Evolutionary conservation across 371 early-diverging fungal species (phyloP), one percentile per base, ranked within the genome.

Genomic region (Phascolomyces articulosus): DNA sequence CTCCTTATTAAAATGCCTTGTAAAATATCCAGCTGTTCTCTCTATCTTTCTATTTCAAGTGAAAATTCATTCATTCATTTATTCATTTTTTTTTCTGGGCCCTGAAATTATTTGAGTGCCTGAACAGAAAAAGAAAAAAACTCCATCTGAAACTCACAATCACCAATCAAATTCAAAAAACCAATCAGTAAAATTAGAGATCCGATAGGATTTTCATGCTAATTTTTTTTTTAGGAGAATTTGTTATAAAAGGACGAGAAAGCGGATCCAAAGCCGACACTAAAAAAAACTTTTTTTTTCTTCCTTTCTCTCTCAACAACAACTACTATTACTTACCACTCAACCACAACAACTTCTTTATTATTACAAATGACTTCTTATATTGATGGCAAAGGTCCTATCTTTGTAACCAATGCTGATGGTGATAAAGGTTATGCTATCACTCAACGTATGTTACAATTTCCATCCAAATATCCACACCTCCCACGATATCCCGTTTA

Each of bases 391-490:
- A 80, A 76, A 58, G 79, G 82, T 18, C 71, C 77, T 26, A 82
- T 82, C 56, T 82, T 77, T 62, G 79, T 82, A 8, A 74, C 82
- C 40, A 77, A 79, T 34, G 69, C 82, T 23, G 82, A 82, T 63
- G 79, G 82, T 23, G 75, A 79, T 54, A 82, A 82, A 61, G 82
- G 82, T 21, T 67, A 71, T 51, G 74, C 75, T 29, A 75, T 82
- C 54, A 74, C 77, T 29, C 75, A 78, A 60, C 77, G 74, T 26
- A 63, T 82, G 41, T 55, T 82, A 11, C 68, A 82, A 24, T 63
- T 82, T 20, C 72, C 77, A n/a, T 55, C 64, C 23, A 67, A 73
- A 49, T 72, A 82, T 57, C 61, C 62, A 9, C 82, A 82, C 47
- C 57, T 82, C 4, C 41, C 67, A 51, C 58, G 63, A 40, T 73